Base-by-base conservation (phyloP, 2,329 filamentous ascomycete species). In the Pseudocercospora musae region DNA sequence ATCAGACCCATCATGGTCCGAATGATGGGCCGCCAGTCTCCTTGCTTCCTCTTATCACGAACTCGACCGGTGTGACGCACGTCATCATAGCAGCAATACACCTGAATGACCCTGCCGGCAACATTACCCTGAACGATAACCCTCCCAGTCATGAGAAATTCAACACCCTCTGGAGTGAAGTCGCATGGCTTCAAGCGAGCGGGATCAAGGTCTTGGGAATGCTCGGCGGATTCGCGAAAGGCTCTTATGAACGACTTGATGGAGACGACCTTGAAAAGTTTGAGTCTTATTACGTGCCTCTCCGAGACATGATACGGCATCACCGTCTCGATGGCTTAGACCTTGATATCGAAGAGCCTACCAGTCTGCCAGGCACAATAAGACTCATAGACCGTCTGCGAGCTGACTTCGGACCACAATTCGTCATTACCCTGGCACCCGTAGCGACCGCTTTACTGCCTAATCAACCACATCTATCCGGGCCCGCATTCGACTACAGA, bases 11-110 rank as follows among this genome's bases (percentile, higher is more conserved):
- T 67, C 83, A 88, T 69, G 80, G 80, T 59, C 76, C 79, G 9
- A 76, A 82, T 23, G 60, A 68, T 62, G 79, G 81, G 57, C 78
- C 78, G 31, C 84, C 84, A 66, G 81, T 88, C 64, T 87, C 86
- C 5, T 78, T 89, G 65, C 79, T 88, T 0, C 87, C 87, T 0
- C 78, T 89, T 46, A 73, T 87, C 58, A 80, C 80, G 44, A 80
- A 85, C 64, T 79, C 82, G 65, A 87, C 85, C 4, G 84, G 85
- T 8, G 77, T 87, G 55, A 96, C 93, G 0, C 93, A 97, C 77
- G 82, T 96, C 63, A 93, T 96, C 69, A 78, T 97, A 54, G 91
- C 91, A 5, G 92, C 93, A 11, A 86, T 97, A 63, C 93, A 97
- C 76, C 79, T 97, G 69, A 93, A 95, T 75, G 80, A 80, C 37